These are phyloP conservation scores for Nothophoma quercina DNA, from an alignment of 2,329 filamentous ascomycete genomes.

Conservation along the genomic window DNA sequence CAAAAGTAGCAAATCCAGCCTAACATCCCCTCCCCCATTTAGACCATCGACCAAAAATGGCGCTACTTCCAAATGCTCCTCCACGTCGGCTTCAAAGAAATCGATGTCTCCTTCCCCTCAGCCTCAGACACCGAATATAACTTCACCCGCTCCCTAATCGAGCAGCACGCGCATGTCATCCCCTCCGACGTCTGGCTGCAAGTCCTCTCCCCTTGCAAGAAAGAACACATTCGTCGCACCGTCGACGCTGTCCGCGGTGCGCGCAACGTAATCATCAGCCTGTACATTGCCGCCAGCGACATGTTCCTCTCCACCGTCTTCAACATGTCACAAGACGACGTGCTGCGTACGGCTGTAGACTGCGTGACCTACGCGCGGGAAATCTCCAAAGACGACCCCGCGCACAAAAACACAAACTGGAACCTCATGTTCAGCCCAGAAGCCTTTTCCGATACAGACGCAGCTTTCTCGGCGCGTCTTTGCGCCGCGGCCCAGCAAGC, in stretches of 20 bases:
- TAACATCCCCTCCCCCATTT: too few relatives aligned
- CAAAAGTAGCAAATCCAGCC: too few relatives aligned
- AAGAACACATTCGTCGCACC: background rate
- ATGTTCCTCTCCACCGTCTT: background rate
- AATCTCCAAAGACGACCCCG: background rate
- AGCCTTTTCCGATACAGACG: background rate
- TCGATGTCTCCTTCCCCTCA: background rate
- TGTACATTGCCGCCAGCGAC: background rate
- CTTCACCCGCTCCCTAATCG: background rate
- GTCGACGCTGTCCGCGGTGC: background rate
- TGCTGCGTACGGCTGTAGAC: background rate
- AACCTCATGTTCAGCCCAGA: background rate
- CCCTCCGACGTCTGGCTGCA: background rate
- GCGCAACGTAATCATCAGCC: background rate
- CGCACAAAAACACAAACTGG: background rate
- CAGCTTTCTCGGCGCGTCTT: background rate
- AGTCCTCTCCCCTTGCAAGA: background rate
- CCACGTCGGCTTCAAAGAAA: background rate
- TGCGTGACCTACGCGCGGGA: background rate
- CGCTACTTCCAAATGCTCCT: background rate
- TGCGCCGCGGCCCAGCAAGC: background rate
- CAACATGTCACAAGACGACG: background rate
- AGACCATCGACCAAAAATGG: background rate
- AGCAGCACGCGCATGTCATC: background rate
- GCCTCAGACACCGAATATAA: background rate